Base-by-base conservation (phyloP, 2,329 filamentous ascomycete species). In the Aureobasidium subglaciale region DNA sequence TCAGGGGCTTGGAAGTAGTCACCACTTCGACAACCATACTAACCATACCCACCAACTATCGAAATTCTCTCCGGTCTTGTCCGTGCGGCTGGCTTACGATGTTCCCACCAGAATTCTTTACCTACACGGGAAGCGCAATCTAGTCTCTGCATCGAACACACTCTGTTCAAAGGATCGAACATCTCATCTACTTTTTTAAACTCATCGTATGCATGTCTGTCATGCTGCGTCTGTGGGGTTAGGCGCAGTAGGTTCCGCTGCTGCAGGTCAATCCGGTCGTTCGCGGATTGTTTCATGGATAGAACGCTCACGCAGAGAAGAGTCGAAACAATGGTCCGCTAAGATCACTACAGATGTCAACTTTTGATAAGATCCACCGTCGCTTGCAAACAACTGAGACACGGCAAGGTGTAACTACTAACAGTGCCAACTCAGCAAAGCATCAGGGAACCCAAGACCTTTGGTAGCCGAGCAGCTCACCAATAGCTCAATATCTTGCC, bases 211-310 rank as follows among this genome's bases (percentile, higher is more conserved):
- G 50, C 50, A 54, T 54, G 38, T 43, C 37, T 43, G 50, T 54
- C 50, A 54, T 54, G 29, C 50, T 54, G 50, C 50, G 30, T 54
- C 38, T 54, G 50, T 54, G 50, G 50, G 50, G 50, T 32, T 54
- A 54, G 38, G 50, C 50, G 48, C 48, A 53, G 48, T 53, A 53
- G 48, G 34, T 53, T 53, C 48, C 48, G 50, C 50, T 54, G 50
- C 50, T 42, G 35, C 49, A 43, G 29, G 34, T 53, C 48, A 53
- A 40, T 53, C 48, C 35, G 35, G 38, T 54, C 50, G 50, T 54
- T 54, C 50, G 38, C 35, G 18, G 50, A 43, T 54, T 54, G 50
- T 54, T 54, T 54, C 50, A 54, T 43, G 50, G 29, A 34, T 43
- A 40, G 48, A 53, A 53, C 48, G 48, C 48, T 53, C 48, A 53